A percentile compares a stretch with the other conserved stretches of the same genome.
Evolutionary conservation across 371 early-diverging fungal genomes (phyloP).

Genomic region (Choanephora cucurbitarum): DNA sequence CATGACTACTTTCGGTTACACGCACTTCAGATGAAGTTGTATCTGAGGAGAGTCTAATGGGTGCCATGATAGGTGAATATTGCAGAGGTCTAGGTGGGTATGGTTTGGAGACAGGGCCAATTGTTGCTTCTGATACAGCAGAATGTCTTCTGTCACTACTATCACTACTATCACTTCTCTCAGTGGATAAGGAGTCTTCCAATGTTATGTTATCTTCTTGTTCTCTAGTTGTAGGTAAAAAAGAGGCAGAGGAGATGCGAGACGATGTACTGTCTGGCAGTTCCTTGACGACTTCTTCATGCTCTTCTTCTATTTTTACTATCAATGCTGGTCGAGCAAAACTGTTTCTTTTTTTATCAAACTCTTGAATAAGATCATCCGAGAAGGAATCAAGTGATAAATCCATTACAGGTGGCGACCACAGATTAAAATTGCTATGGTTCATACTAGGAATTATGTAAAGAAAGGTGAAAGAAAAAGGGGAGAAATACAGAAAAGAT

Average conservation of each 20-base stretch:
- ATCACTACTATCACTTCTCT: too few relatives aligned
- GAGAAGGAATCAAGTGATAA: slow-evolving; percentile 32
- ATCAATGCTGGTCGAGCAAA: background rate
- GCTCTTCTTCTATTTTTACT: background rate
- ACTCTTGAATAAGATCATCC: slow-evolving; percentile 31
- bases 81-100: slow-evolving; percentile 42
- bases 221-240: slow-evolving; percentile 9
- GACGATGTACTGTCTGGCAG: slow-evolving; percentile 1
- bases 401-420: slow-evolving; percentile 23
- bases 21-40: too few relatives aligned
- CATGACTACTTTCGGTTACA: background rate
- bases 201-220: slow-evolving; percentile 3
- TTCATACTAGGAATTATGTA: too few relatives aligned
- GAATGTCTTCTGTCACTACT: slow-evolving; percentile 3
- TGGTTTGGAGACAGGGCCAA: slow-evolving; percentile 19
- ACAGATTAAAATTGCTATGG: slow-evolving; percentile 12
- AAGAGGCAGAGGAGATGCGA: slow-evolving; percentile 16
- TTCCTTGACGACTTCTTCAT: background rate
- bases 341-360: slow-evolving; percentile 24
- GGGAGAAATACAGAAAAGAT: too few relatives aligned
- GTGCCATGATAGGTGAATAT: slow-evolving; percentile 33
- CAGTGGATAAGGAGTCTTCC: background rate
- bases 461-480: too few relatives aligned
- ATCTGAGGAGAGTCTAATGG: slow-evolving; percentile 13
- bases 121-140: slow-evolving; percentile 13